Percentiles rank a stretch among this genome's conserved stretches.
Evolutionary conservation across 2,329 filamentous ascomycete species (phyloP).

Genomic region (Cercospora sp.): DNA sequence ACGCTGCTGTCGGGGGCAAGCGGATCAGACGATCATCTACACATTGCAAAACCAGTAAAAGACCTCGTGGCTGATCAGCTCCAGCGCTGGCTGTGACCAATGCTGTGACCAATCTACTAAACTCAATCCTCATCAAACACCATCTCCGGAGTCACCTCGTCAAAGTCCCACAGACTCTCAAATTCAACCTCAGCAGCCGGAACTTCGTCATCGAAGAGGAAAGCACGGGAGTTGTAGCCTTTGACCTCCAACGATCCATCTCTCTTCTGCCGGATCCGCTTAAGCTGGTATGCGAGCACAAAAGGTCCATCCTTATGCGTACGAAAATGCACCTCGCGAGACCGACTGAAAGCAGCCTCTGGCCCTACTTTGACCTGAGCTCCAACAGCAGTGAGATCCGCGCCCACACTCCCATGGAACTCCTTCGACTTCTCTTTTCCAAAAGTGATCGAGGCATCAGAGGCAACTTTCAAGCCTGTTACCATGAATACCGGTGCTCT

Average conservation of each 20-base stretch:
- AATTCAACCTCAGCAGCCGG: background rate
- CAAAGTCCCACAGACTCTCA: background rate
- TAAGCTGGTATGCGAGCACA: conserved; percentile 1
- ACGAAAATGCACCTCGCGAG: background rate
- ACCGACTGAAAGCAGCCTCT: background rate
- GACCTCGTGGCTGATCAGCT: background rate
- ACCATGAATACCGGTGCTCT: background rate
- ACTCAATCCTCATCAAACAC: background rate
- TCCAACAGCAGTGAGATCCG: background rate
- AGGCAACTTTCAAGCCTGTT: background rate
- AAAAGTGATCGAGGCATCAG: background rate
- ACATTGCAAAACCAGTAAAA: background rate
- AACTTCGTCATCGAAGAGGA: background rate
- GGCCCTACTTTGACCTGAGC: background rate
- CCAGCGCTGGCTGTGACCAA: background rate
- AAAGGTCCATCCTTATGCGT: background rate
- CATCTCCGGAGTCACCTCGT: background rate
- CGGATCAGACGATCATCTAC: background rate
- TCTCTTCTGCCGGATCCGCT: background rate
- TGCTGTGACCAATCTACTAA: no score
- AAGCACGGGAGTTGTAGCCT: background rate
- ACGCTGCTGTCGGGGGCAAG: background rate
- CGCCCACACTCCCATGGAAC: background rate
- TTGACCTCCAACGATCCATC: background rate
- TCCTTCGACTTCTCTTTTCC: background rate